phyloP scores from a whole-genome alignment of 192 early-diverging fungal genomes.

The Pilaira anomala region DNA sequence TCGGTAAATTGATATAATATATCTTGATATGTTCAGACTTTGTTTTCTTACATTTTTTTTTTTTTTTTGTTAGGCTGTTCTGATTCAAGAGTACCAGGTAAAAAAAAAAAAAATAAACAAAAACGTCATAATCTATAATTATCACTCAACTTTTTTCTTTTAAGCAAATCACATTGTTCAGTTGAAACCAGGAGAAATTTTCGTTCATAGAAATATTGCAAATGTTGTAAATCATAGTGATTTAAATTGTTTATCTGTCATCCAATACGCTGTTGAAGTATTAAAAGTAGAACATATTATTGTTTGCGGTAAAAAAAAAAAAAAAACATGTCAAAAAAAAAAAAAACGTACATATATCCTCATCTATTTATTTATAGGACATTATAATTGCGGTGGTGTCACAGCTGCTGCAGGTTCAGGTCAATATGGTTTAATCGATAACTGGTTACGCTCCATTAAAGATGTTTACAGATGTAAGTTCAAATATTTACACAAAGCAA shows the following conservation, averaged over 20 bases:
- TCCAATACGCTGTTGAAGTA: slow-evolving; percentile 91
- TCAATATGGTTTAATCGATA: slow-evolving; percentile 79
- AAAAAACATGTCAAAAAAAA: background rate
- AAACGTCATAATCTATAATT: no score
- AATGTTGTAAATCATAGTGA: slow-evolving; percentile 85
- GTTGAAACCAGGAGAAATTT: slow-evolving; percentile 79
- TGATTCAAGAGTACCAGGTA: slow-evolving; percentile 82
- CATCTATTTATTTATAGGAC: slow-evolving; percentile 30
- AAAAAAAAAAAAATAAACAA: no score
- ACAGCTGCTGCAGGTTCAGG: slow-evolving; percentile 55
- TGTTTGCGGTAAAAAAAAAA: slow-evolving; percentile 68
- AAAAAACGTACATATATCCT: background rate
- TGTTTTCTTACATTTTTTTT: background rate
- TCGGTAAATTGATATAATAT: slow-evolving; percentile 44
- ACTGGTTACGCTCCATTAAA: slow-evolving; percentile 87
- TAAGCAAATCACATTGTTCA: slow-evolving; percentile 67
- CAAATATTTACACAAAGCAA: no score
- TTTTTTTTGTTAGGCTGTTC: slow-evolving; percentile 64
- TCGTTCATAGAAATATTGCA: slow-evolving; percentile 97
- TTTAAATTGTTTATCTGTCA: slow-evolving; percentile 75
- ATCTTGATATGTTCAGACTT: background rate
- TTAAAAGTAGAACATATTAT: slow-evolving; percentile 92
- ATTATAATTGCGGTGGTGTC: slow-evolving; percentile 75
- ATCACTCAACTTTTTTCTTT: no score
- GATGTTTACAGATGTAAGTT: slow-evolving; percentile 71